phyloP scores from a whole-genome alignment of 1,284 basidiomycete species.

The Moniliophthora roreri region DNA sequence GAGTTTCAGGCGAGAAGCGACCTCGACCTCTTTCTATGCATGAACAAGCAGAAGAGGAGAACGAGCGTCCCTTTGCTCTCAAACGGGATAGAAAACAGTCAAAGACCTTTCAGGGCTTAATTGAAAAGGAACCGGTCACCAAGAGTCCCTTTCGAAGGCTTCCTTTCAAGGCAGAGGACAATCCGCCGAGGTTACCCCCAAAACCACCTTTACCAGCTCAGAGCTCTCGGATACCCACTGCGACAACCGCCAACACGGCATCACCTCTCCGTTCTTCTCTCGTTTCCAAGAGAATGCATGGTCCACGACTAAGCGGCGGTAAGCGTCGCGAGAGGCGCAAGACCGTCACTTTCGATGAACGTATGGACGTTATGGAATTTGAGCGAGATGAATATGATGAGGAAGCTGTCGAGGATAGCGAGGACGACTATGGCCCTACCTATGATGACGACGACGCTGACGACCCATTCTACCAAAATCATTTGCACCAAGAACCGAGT shows the following conservation, averaged over 20 bases:
- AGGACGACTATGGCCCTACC: conserved; percentile 23
- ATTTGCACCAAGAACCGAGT: neutral
- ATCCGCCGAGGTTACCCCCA: neutral
- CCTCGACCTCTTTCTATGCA: conserved; percentile 66
- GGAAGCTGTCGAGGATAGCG: conserved; percentile 37
- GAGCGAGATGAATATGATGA: conserved; percentile 64
- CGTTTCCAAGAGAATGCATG: conserved; percentile 79
- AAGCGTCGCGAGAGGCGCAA: conserved; percentile 60
- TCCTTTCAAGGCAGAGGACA: conserved; percentile 10
- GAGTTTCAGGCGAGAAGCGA: conserved; percentile 73
- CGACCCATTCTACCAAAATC: conserved; percentile 24
- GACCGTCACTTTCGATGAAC: conserved; percentile 85
- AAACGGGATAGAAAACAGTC: conserved; percentile 79
- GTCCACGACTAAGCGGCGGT: conserved; percentile 68
- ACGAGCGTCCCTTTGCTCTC: conserved; percentile 66
- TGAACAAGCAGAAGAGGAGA: conserved; percentile 66
- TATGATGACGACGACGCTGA: conserved; percentile 25
- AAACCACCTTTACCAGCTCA: conserved; percentile 7
- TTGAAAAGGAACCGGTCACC: conserved; percentile 76
- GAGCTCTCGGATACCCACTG: conserved; percentile 21
- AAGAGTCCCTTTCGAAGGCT: conserved; percentile 77
- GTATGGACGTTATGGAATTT: conserved; percentile 88
- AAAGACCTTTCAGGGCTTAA: conserved; percentile 71
- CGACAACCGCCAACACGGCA: conserved; percentile 22
- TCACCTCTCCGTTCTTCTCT: conserved; percentile 73